Percentiles rank a stretch among this genome's conserved stretches.
Conservation (phyloP, 768 basidiomycete genomes). For the Sporobolomyces pararoseus region DNA sequence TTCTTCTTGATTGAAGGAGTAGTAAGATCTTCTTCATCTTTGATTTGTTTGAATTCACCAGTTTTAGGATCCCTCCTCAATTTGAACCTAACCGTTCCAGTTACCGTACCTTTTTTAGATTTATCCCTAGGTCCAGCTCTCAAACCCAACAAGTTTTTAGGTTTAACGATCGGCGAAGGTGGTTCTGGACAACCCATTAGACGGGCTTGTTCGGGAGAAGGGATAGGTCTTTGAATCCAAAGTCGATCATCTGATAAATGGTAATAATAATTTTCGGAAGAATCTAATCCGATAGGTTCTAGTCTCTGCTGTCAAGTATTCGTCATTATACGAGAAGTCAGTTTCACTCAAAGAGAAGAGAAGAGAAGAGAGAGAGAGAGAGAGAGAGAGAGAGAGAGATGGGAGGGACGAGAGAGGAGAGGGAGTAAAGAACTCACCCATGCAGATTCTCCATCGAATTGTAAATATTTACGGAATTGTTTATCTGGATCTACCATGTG, state of each 20-base stretch:
- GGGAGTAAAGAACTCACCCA: constrained; percentile 29
- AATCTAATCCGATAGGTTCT: constrained; percentile 35
- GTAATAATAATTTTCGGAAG: constrained; percentile 34
- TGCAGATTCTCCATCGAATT: constrained; percentile 36
- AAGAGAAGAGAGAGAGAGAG: too few relatives aligned
- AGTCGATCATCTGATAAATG: constrained; percentile 39
- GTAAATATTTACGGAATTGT: constrained; percentile 38
- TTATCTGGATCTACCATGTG: constrained; percentile 41
- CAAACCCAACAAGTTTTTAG: constrained; percentile 10
- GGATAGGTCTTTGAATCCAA: constrained; percentile 36
- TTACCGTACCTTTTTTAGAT: constrained; percentile 31
- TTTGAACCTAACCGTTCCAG: constrained; percentile 31
- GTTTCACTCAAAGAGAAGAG: too few relatives aligned
- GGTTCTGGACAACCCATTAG: constrained; percentile 1
- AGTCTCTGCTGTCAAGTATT: constrained; percentile 25
- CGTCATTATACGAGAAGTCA: not conserved
- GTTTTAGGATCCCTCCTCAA: constrained; percentile 26
- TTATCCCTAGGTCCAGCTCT: constrained; percentile 22
- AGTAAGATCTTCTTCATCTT: not conserved
- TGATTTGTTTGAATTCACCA: constrained; percentile 22
- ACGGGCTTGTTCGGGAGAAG: constrained; percentile 6
- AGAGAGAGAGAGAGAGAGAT: not conserved
- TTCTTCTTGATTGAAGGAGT: not conserved
- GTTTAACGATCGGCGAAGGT: not conserved
- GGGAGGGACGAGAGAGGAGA: not conserved